Base-by-base conservation (phyloP, 257 asterid genomes). In the Solanum clarkiae region DNA sequence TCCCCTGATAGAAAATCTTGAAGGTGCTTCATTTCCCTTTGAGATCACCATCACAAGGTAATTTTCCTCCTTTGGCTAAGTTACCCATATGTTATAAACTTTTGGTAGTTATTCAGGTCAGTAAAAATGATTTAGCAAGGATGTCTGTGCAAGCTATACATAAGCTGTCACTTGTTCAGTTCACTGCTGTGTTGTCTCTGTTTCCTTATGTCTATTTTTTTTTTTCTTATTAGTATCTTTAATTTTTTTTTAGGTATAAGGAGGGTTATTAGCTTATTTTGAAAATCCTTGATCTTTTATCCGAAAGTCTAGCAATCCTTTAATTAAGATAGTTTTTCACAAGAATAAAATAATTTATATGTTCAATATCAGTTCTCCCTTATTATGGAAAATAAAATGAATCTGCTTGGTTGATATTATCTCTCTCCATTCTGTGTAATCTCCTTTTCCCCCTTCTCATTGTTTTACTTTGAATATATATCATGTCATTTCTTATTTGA, bases 41-140 rank as follows among this genome's bases (percentile, higher is more conserved):
- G 98, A 95, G 90, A 95, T 97, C 83, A 94, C 94, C 9, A 91
- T 94, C 86, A 95, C 99, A 80, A 94, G 99, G 99, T 94, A 92
- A 84, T 65, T 81, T 65, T 71, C 16, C 86, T 9, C 47, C 13
- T 47, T 83, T 80, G 81, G 32, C 60, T 74, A 7, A 47, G 81
- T 74, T 47, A 74, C 22, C 42, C 17, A 47, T 59, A 47, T 47
- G 29, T 74, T 24, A 22, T 32, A 11, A 45, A 47, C 10, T 74
- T 45, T 22, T 1, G 13, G 59, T 74, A 74, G 13, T 74, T 45
- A 47, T 22, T 2, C 13, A 26, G 57, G 80, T n/a, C 40, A 72
- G 32, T 45, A 17, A n/a, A 72, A 72, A 74, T 47, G 59, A n/a
- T 13, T 74, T 47, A 6, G 59, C 54, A 47, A 74, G 36, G 22